Base-by-base conservation (phyloP, 257 asterid species). In the Solanum virginianum region DNA sequence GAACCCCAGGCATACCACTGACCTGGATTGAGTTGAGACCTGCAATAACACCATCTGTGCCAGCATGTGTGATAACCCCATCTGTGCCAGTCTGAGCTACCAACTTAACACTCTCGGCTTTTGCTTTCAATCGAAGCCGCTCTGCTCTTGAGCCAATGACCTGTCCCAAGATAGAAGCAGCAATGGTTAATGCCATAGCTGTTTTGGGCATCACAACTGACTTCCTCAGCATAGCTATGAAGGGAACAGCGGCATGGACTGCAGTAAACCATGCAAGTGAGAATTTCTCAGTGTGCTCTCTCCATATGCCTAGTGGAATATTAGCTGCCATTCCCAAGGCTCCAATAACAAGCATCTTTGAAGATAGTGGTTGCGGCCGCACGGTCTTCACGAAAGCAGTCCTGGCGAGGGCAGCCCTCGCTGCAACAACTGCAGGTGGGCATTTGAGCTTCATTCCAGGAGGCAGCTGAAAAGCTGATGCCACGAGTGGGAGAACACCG, bases 171-270 rank as follows among this genome's bases (percentile, higher is more conserved):
- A 92, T 85, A 41, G 97, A 94, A 72, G 94, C 97, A 5, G 95
- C 97, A 83, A 94, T 90, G 68, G 97, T 94, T 68, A 93, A 62
- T n/a, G 93, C 95, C 97, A 94, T 94, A 18, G 98, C 97, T 22
- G 92, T 91, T 87, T 92, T 93, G 26, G 98, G 98, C 98, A 94
- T 93, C 85, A 90, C 84, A 32, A 94, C 97, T 0, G 97, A 93
- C 90, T 94, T 94, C 90, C 98, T 91, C 49, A 94, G 94, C 97
- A 94, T 93, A 62, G 97, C 98, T 86, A 93, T 90, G 91, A 94
- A 93, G 41, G 98, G 98, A 68, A 94, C 95, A 60, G 98, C 98
- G 62, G 97, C 98, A 85, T 93, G 98, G 9, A 94, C 97, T 3
- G 98, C 98, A 72, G 87, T 88, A 88, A 94, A 92, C 98, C 98